Base-by-base conservation (phyloP, 192 early-diverging fungal species). In the Podila clonocystis region DNA sequence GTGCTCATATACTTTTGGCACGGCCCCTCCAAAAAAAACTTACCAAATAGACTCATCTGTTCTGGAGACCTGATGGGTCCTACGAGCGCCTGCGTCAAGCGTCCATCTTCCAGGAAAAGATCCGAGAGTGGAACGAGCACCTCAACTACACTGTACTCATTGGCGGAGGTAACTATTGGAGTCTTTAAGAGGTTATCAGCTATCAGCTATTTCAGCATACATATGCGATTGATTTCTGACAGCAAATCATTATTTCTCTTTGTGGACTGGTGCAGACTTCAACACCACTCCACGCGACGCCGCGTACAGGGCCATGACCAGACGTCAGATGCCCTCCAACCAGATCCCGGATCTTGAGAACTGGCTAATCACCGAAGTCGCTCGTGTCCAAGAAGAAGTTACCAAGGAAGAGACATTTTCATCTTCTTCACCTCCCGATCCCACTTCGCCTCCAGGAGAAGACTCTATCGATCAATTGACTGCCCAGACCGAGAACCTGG, bases 281-380 rank as follows among this genome's bases (percentile, higher is more conserved):
- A 90, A 90, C 63, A 90, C 89, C 11, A 90, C 89, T 1, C 89
- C 89, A 2, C 84, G 87, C 31, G 89, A 90, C 63, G 89, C 87
- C 48, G 87, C 85, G 13, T 90, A 90, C 75, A 83, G 79, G 49
- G 75, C 87, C 20, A 69, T 88, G 74, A 88, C 87, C 19, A 38
- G 80, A 28, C 86, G 76, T 63, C 58, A 74, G 55, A 84, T 87
- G 12, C 87, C 89, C 1, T 76, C 87, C 11, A 57, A 62, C 5
- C 85, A 80, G 49, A 68, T 80, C 31, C 77, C 70, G 9, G 36
- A 80, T 33, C 38, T 80, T 3, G 36, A 73, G 31, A 61, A 68
- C 28, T 80, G 77, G 77, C 71, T 80, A 2, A 36, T 49, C 5
- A 64, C 67, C 9, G 77, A 80, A n/a, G 77, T 80, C 1, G 13